Conservation (phyloP, 2,329 filamentous ascomycete genomes). For the Zymoseptoria pseudotritici region DNA sequence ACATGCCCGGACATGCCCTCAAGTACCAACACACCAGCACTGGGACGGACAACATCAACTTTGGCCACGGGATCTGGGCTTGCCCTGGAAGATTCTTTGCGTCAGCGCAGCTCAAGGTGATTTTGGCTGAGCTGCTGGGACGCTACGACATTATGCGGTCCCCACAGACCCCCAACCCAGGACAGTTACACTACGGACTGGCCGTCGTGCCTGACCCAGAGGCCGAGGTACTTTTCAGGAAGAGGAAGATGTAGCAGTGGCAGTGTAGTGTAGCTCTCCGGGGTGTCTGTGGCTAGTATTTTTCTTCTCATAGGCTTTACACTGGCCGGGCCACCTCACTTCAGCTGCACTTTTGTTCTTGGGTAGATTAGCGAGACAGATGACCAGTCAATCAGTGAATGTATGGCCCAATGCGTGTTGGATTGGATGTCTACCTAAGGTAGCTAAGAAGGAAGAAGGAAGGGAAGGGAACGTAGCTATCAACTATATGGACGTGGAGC, state of each 20-base stretch:
- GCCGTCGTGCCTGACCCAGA: neutral
- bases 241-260: neutral
- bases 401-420: too few species aligned
- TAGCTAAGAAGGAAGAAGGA: too few species aligned
- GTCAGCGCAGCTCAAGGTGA: neutral
- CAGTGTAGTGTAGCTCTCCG: too few species aligned
- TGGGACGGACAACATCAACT: neutral
- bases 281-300: too few species aligned
- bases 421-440: too few species aligned
- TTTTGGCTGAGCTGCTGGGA: neutral
- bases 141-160: neutral
- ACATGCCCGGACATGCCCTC: neutral
- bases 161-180: neutral
- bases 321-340: too few species aligned
- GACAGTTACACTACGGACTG: neutral
- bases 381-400: too few species aligned
- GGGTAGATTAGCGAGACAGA: too few species aligned
- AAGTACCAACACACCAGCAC: neutral
- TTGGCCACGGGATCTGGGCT: neutral
- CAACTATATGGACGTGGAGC: too few species aligned
- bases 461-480: too few species aligned
- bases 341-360: too few species aligned
- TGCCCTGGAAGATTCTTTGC: neutral
- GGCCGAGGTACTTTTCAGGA: neutral
- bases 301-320: too few species aligned